phyloP scores from a whole-genome alignment of 768 basidiomycete species.

The Tubosaeta brunneosetosa region DNA sequence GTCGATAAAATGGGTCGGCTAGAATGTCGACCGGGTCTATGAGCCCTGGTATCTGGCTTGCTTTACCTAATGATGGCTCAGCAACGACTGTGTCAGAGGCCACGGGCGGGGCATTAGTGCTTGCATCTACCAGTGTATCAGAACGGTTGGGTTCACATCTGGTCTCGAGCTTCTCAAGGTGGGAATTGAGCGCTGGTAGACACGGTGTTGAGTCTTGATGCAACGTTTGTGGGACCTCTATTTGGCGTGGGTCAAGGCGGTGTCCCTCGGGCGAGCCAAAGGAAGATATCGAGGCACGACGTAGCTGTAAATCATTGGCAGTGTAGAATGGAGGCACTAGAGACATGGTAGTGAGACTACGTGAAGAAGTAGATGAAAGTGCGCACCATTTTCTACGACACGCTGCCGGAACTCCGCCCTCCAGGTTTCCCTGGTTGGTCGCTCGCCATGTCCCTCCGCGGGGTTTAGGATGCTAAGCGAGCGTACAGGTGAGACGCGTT shows the following conservation, averaged over 20 bases:
- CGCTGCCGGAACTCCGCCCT: neutral
- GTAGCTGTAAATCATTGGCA: neutral
- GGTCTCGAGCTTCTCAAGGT: conserved; percentile 1
- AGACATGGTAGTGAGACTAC: conserved; percentile 4
- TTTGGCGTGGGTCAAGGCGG: neutral
- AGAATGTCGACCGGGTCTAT: neutral
- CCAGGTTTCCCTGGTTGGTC: neutral
- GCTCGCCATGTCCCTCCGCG: neutral
- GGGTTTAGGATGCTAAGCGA: neutral
- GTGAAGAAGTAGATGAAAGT: neutral
- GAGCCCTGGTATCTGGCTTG: neutral
- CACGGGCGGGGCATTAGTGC: neutral
- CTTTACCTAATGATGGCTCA: neutral
- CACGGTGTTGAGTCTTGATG: neutral
- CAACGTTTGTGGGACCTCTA: neutral
- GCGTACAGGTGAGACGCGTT: conserved; percentile 11
- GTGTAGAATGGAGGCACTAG: conserved; percentile 4
- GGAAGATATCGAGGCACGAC: neutral
- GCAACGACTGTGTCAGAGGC: conserved; percentile 1
- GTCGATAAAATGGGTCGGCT: neutral
- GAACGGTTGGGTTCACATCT: neutral
- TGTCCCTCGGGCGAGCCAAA: neutral
- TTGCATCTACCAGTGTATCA: neutral
- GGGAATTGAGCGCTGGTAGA: conserved; percentile 1
- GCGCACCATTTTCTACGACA: conserved; percentile 9